Percentiles rank a stretch among this genome's conserved stretches.
These are phyloP conservation scores for Plantago elongata DNA, from an alignment of 257 asterid genomes.

Conservation along the genomic window DNA sequence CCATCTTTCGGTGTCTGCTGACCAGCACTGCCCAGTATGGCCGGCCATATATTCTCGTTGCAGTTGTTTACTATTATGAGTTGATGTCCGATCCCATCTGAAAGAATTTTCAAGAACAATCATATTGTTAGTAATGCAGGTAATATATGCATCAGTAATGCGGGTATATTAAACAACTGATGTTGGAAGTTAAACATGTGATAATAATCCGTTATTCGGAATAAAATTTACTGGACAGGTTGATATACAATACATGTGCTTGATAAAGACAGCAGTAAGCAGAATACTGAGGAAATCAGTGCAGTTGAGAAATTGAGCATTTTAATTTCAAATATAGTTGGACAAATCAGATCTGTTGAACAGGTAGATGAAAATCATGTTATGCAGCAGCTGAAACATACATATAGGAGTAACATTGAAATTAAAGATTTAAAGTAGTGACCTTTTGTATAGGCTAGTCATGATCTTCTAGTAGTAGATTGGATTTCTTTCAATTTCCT, in stretches of 20 bases:
- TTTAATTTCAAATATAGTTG: neutral
- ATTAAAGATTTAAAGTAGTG: constrained; percentile 21
- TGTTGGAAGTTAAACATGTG: too few species aligned
- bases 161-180: too few species aligned
- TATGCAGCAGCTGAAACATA: neutral
- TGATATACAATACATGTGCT: constrained; percentile 32
- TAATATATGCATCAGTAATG: too few species aligned
- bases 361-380: neutral
- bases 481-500: constrained; percentile 17
- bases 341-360: neutral
- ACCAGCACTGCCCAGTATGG: constrained; percentile 70
- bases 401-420: neutral
- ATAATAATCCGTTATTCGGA: too few species aligned
- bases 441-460: constrained; percentile 1
- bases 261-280: constrained; percentile 30
- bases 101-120: too few species aligned
- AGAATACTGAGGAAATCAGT: constrained; percentile 20
- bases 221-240: too few species aligned
- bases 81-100: constrained; percentile 67
- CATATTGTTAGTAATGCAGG: too few species aligned
- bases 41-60: constrained; percentile 85
- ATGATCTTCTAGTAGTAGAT: neutral
- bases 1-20: constrained; percentile 56
- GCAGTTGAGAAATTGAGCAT: constrained; percentile 32
- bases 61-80: constrained; percentile 87